Evolutionary conservation across 169 alveolate species (phyloP), one percentile per base, ranked within the genome.

Genomic region (Perkinsus marinus): DNA sequence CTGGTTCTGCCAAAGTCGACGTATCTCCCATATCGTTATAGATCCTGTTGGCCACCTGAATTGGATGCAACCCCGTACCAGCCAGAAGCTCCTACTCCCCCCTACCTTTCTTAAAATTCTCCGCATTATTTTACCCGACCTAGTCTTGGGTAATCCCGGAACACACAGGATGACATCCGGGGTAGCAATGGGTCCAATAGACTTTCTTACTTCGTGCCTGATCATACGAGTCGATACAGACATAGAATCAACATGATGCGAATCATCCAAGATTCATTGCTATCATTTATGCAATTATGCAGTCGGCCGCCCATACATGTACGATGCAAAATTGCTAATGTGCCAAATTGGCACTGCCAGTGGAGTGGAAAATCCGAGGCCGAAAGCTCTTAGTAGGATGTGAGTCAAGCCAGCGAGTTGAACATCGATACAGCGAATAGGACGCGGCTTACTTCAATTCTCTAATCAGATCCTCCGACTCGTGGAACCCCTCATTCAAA

Each of bases 91-190:
- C n/a, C n/a, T n/a, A n/a, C 97, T 36, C 26, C 97, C 38, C 26
- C 91, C 94, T 89, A 95, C 94, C 46, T 97, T 96, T 91, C 99
- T 95, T 46, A 98, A 94, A 46, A 97, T 96, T 68, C 99, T 96
- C 47, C 99, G 94, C 97, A 97, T 96, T 89, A 97, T 97, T 94
- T 97, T 98, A 39, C 99, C 99, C 90, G 98, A 96, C 46, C 98
- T 92, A 3, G 99, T 98, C 94, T 98, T 98, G 5, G 99, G 99
- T 68, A 98, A 93, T 47, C 94, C 93, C 46, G 91, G 39, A 39
- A 91, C 3, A 36, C 91, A 89, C 2, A 90, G 37, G 39, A 30
- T 13, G 68, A 91, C 79, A 26, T 98, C 99, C 5, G 99, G 99
- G 57, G 98, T 95, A 43, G 98, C 99, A 68, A 98, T 96, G 7